A percentile compares a stretch with the other conserved stretches of the same genome.
Evolutionary conservation across 192 early-diverging fungal genomes (phyloP).

Genomic region (Podila minutissima): DNA sequence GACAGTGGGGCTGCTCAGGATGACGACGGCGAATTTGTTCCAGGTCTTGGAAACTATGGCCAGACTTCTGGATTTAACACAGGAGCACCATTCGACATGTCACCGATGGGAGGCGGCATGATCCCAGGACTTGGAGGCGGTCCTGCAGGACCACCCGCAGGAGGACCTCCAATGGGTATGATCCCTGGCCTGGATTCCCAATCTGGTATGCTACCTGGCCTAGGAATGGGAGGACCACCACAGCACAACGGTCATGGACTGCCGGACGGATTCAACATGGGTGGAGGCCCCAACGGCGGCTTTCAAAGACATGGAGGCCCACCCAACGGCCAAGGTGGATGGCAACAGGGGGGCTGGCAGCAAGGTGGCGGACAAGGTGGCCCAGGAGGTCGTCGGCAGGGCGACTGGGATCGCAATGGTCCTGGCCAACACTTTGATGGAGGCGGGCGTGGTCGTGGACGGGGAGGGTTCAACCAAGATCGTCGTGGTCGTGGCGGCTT

Average conservation of each 20-base stretch:
- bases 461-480: slow-evolving; percentile 45
- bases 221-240: slow-evolving; percentile 43
- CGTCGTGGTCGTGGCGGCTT: slow-evolving; percentile 34
- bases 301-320: slow-evolving; percentile 28
- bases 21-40: slow-evolving; percentile 52
- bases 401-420: slow-evolving; percentile 19
- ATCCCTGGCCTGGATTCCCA: slow-evolving; percentile 24
- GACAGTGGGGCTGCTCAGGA: slow-evolving; percentile 49
- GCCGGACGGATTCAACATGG: not conserved
- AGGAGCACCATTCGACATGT: slow-evolving; percentile 27
- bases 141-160: slow-evolving; percentile 14
- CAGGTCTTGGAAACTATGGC: slow-evolving; percentile 41
- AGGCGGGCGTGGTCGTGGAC: slow-evolving; percentile 36
- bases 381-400: slow-evolving; percentile 14
- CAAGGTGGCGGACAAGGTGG: slow-evolving; percentile 20
- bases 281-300: slow-evolving; percentile 1
- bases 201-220: slow-evolving; percentile 27
- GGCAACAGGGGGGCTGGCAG: slow-evolving; percentile 13
- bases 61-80: not conserved
- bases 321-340: slow-evolving; percentile 12
- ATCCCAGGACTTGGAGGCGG: slow-evolving; percentile 47
- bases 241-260: slow-evolving; percentile 9
- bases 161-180: slow-evolving; percentile 23
- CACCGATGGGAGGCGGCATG: slow-evolving; percentile 21
- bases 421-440: slow-evolving; percentile 31